Percentiles rank a stretch among this genome's conserved stretches.
Conservation (phyloP, 1,284 basidiomycete species). For the Trametes versicolor region DNA sequence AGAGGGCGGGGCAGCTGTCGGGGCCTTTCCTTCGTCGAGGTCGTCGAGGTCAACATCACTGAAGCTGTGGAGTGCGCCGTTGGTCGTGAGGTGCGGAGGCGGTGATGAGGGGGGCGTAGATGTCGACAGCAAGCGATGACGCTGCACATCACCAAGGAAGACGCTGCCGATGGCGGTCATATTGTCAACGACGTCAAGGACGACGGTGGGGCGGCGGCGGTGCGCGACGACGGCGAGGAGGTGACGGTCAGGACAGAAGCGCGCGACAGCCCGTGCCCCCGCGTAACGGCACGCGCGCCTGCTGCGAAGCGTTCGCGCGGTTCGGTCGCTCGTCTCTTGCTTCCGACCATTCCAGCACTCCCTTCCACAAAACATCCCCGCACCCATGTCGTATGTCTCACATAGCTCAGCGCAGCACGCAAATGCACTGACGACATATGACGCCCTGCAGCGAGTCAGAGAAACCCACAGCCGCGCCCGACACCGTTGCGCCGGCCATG, state of each 20-base stretch:
- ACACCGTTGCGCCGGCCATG: slow-evolving; percentile 24
- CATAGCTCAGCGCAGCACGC: not conserved
- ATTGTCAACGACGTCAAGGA: slow-evolving; percentile 12
- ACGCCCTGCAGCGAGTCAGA: slow-evolving; percentile 22
- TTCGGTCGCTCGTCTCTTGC: slow-evolving; percentile 25
- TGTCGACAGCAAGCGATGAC: slow-evolving; percentile 66
- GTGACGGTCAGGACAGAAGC: slow-evolving; percentile 9
- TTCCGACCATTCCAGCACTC: slow-evolving; percentile 24
- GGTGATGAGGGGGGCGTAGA: slow-evolving; percentile 73
- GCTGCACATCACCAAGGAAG: slow-evolving; percentile 77
- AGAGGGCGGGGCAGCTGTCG: slow-evolving; percentile 38
- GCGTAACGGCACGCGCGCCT: slow-evolving; percentile 27
- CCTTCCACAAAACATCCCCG: slow-evolving; percentile 6
- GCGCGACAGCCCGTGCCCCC: slow-evolving; percentile 11
- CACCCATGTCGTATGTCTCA: slow-evolving; percentile 31
- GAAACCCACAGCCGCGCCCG: slow-evolving; percentile 30
- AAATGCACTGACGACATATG: slow-evolving; percentile 4
- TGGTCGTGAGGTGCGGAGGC: slow-evolving; percentile 49
- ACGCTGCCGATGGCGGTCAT: slow-evolving; percentile 76
- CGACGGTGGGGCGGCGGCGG: slow-evolving; percentile 15
- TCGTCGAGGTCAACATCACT: slow-evolving; percentile 37
- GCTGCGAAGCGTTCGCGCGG: slow-evolving; percentile 31
- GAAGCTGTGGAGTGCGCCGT: slow-evolving; percentile 34
- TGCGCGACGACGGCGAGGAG: slow-evolving; percentile 16
- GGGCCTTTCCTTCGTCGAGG: slow-evolving; percentile 25